phyloP scores from a whole-genome alignment of 805 yeast genomes.

The Danielia oregonensis region DNA sequence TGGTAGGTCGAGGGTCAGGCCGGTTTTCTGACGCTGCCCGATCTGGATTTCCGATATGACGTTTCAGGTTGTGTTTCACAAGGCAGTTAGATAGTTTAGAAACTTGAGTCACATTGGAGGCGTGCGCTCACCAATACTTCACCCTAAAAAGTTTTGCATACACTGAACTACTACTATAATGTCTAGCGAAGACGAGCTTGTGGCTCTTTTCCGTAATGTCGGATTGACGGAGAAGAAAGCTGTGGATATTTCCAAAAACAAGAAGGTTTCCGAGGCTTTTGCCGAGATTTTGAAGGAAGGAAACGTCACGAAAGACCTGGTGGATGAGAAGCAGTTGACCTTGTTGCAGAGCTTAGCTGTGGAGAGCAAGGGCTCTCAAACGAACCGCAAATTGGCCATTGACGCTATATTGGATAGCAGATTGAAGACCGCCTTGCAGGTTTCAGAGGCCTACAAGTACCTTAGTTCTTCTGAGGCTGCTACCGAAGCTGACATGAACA shows the following conservation, averaged over 20 bases:
- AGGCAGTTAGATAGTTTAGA: too few relatives aligned
- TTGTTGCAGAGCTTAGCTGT: slow-evolving; percentile 77
- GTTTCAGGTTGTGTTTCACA: too few relatives aligned
- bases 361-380: slow-evolving; percentile 46
- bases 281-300: slow-evolving; percentile 53
- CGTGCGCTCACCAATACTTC: slow-evolving; percentile 1
- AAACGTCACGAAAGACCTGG: slow-evolving; percentile 16
- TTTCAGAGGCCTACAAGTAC: slow-evolving; percentile 77
- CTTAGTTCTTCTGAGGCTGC: slow-evolving; percentile 47
- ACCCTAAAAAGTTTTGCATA: slow-evolving; percentile 1
- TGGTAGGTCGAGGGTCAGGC: too few relatives aligned
- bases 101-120: too few relatives aligned
- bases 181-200: slow-evolving; percentile 28
- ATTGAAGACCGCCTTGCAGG: slow-evolving; percentile 66
- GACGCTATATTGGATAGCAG: slow-evolving; percentile 62
- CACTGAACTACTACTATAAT: slow-evolving; percentile 3
- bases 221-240: slow-evolving; percentile 75
- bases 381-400: slow-evolving; percentile 50
- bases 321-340: slow-evolving; percentile 57
- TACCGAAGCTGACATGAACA: slow-evolving; percentile 49
- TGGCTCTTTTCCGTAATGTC: slow-evolving; percentile 37
- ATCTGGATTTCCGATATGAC: too few relatives aligned
- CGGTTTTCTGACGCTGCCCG: too few relatives aligned
- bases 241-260: slow-evolving; percentile 79
- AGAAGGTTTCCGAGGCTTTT: slow-evolving; percentile 74